Evolutionary conservation across 331 rosid species (phyloP), one percentile per base, ranked within the genome.

Genomic region (Pyracantha coccinea): DNA sequence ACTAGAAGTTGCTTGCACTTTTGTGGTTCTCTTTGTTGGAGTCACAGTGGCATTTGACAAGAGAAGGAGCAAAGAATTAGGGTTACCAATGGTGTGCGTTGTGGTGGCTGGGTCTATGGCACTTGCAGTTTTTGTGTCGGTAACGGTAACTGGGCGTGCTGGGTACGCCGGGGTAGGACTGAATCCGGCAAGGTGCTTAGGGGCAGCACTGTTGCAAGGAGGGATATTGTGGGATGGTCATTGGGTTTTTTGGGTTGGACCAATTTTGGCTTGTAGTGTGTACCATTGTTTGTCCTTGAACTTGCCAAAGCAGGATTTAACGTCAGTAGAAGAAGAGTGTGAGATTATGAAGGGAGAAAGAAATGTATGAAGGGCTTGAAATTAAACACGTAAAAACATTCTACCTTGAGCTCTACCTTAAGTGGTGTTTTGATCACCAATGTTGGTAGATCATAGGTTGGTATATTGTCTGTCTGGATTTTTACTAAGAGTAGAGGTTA

Each of bases 191-290:
- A 83, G 96, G 69, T 92, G 94, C 33, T 69, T 92, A 17, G 98
- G 96, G 44, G 83, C 94, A 1, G 96, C 92, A 1, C 73, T 92
- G 80, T 25, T 87, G 69, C 57, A 54, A 3, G 92, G 90, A 4
- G 92, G 89, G 0, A 35, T 41, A 4, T 38, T 92, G 32, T 90
- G 98, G 98, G 41, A 84, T 4, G 94, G 92, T 2, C 98, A 87
- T 82, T 92, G 98, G 96, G 86, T 90, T 72, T 92, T 90, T 7
- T 92, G 96, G 96, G 50, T 82, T 58, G 96, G 96, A 35, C 89
- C 96, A 35, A 72, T 90, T 53, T 77, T 85, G 80, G 94, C 96
- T 6, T 90, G 96, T 16, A 14, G 74, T 17, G 50, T 68, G 6
- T 90, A 90, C 69, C 86, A 81, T 78, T 77, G 21, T 65, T 47